These are phyloP conservation scores for Trichoderma gracile DNA, from an alignment of 2,329 filamentous ascomycete species.

Conservation along the genomic window DNA sequence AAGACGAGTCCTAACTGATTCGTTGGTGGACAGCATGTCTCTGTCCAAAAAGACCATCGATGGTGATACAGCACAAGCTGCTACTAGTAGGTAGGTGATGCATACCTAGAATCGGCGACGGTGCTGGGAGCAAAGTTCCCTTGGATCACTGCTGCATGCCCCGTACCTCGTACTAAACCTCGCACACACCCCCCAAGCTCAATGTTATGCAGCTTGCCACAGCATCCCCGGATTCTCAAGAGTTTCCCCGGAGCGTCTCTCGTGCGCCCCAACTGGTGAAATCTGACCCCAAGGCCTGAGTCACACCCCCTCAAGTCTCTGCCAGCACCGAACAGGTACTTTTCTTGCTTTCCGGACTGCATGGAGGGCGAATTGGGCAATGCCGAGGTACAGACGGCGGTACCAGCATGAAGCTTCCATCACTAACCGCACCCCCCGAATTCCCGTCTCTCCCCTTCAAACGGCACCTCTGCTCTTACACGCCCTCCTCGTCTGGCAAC, in stretches of 20 bases:
- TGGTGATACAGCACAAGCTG: too few species aligned
- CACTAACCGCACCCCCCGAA: not conserved
- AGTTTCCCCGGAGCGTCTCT: slow-evolving; percentile 19
- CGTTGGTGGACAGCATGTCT: too few species aligned
- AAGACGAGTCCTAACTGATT: too few species aligned
- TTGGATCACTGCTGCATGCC: too few species aligned
- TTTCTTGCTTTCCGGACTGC: not conserved
- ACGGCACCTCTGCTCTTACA: slow-evolving; percentile 1
- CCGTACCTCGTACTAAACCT: not conserved
- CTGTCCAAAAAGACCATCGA: too few species aligned
- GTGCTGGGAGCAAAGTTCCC: too few species aligned
- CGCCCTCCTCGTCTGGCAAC: slow-evolving; percentile 23
- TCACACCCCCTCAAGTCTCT: not conserved
- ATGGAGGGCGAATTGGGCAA: not conserved
- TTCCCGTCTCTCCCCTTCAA: not conserved
- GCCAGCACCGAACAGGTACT: not conserved
- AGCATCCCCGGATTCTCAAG: slow-evolving; percentile 24
- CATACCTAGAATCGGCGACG: too few species aligned
- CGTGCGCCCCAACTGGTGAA: not conserved
- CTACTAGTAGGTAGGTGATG: too few species aligned
- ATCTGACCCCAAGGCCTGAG: not conserved
- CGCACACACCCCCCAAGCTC: slow-evolving; percentile 1
- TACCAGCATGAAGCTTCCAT: not conserved
- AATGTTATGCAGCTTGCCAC: slow-evolving; percentile 18
- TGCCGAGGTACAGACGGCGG: not conserved